Base-by-base conservation (phyloP, 306 rosid species). In the Malus asiatica region DNA sequence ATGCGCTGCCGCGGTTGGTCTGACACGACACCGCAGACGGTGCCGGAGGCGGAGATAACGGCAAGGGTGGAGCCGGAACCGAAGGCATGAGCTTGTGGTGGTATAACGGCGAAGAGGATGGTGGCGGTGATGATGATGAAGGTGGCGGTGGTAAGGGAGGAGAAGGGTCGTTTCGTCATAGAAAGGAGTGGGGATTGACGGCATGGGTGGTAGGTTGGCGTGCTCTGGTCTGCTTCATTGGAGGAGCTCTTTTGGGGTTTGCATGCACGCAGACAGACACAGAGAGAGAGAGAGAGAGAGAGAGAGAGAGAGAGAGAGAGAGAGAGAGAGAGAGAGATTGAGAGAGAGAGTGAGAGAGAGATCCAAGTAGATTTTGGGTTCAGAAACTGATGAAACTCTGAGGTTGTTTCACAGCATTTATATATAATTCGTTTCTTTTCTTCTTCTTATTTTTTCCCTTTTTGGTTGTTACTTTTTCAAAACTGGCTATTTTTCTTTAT, bases 21-120 rank as follows among this genome's bases (percentile, higher is more conserved):
- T 19, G 96, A 86, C 16, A 86, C 86, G 73, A 94, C 42, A 80
- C 91, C 98, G 75, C 98, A 94, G 4, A 91, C 95, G 48, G 85
- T 83, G 80, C 83, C 80, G 73, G 95, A 73, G 63, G 60, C 45
- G 77, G 77, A 86, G 72, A 78, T 78, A 79, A 90, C 68, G 51
- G 98, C 89, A 18, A 94, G 82, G 55, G 98, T 90, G 45, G 86
- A 77, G 59, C 93, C 97, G 78, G 96, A 89, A 81, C 97, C 96
- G 45, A 91, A 80, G 52, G 90, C 91, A 79, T 76, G 60, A 33
- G 81, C 76, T 1, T 67, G 66, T 27, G 90, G 79, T 15, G 9
- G 68, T n/a, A 25, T 10, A 14, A 64, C 4, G 12, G 64, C 1
- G 40, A 14, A 12, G 79, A 85, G 44, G 40, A 85, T 2, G 48